Base-by-base conservation (phyloP, 331 rosid species). In the Acacia pycnantha region DNA sequence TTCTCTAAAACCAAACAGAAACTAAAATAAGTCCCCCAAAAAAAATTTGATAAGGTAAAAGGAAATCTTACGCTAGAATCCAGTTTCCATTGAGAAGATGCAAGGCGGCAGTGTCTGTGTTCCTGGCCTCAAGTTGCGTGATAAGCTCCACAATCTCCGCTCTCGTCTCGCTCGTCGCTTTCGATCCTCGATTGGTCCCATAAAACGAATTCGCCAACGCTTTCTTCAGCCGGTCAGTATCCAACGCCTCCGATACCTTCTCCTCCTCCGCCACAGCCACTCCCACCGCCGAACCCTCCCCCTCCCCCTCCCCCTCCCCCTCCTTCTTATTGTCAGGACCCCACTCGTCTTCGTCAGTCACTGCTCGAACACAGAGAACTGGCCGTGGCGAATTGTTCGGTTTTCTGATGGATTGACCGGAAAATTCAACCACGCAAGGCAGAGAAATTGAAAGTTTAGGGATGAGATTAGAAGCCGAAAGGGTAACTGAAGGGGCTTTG, bases 141-240 rank as follows among this genome's bases (percentile, higher is more conserved):
- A 95, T 95, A 48, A 93, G 94, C 90, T 95, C 99, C 26, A 92
- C 92, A 43, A 93, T 91, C 89, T 95, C 97, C 4, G 98, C 99
- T 50, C 99, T 85, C 0, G 97, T 93, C 76, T 93, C 98, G 83
- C 97, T 92, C 6, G 83, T 78, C 0, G 94, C 99, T 53, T 81
- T 87, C 13, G 92, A 76, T 59, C 99, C 99, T 54, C 97, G 92
- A 79, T 90, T 87, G 2, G 97, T 93, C 37, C 94, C 99, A 47
- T 88, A 88, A 77, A 92, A 93, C 48, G 92, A 88, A 80, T 87
- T 91, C 76, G 93, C 91, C 88, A 95, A n/a, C 70, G 91, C 89
- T 88, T 88, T 93, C 91, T 93, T 95, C 85, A 95, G 86, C 11
- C 16, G 77, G 65, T 77, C 80, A 2, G 80, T 87, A 85, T 93